phyloP scores from a whole-genome alignment of 805 yeast genomes.

The Spathaspora arborariae region DNA sequence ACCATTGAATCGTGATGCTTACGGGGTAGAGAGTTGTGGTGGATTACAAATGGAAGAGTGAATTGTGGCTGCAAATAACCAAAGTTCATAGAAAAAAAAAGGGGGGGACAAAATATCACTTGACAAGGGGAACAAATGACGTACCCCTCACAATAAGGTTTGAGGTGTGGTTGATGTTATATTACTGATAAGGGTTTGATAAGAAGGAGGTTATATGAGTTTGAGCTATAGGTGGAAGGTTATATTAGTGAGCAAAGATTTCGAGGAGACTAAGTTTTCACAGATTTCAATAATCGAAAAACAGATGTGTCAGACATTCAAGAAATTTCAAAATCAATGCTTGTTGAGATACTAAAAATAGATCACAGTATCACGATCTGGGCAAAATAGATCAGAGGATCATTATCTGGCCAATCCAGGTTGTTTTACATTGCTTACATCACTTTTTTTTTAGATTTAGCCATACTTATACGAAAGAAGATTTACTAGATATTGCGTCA shows the following conservation, averaged over 20 bases:
- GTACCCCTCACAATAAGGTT: background rate
- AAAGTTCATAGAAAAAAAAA: background rate
- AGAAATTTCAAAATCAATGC: too few species aligned
- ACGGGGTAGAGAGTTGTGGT: background rate
- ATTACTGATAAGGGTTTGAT: background rate
- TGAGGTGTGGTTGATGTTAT: background rate
- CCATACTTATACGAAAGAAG: background rate
- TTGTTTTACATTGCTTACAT: background rate
- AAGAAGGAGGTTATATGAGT: too few species aligned
- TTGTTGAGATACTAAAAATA: too few species aligned
- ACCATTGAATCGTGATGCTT: background rate
- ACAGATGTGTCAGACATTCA: too few species aligned
- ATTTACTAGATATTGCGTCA: too few species aligned
- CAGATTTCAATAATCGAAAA: too few species aligned
- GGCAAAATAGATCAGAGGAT: background rate
- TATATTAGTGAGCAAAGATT: too few species aligned
- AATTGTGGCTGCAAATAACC: background rate
- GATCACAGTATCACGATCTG: background rate
- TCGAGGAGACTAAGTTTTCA: too few species aligned
- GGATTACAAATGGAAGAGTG: background rate
- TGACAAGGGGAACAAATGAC: background rate
- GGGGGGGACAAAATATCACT: background rate
- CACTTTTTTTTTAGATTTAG: background rate
- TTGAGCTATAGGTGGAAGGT: too few species aligned
- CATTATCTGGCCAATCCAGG: background rate